A percentile compares a stretch with the other conserved stretches of the same genome.
Evolutionary conservation across 495 filamentous ascomycete genomes (phyloP).

Genomic region (Usnea hakonensis): DNA sequence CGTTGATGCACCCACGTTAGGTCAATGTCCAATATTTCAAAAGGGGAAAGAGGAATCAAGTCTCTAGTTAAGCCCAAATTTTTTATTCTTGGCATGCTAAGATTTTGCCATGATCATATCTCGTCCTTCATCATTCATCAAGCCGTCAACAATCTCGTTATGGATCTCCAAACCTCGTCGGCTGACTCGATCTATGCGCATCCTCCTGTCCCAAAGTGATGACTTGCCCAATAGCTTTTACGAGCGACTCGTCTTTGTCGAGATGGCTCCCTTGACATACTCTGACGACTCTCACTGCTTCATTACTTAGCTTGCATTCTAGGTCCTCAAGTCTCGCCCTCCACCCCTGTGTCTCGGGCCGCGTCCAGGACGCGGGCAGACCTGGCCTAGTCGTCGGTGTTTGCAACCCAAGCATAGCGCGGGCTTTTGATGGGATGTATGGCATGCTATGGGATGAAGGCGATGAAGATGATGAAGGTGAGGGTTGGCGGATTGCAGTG

Average conservation of each 20-base stretch:
- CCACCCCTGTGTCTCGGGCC: not conserved
- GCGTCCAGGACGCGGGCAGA: conserved; percentile 9
- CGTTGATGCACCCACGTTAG: no score
- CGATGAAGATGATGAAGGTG: not conserved
- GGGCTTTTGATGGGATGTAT: conserved; percentile 14
- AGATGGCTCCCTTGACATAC: conserved; percentile 4
- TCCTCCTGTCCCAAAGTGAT: conserved; percentile 1
- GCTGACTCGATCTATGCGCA: not conserved
- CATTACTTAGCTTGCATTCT: conserved; percentile 3
- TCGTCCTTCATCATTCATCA: not conserved
- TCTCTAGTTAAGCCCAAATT: not conserved
- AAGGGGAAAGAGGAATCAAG: not conserved
- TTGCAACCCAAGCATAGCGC: conserved; percentile 10
- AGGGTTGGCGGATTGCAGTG: not conserved
- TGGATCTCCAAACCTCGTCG: not conserved
- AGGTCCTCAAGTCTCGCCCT: conserved; percentile 9
- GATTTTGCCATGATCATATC: not conserved
- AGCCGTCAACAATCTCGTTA: not conserved
- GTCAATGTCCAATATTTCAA: no score
- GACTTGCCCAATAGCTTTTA: conserved; percentile 11
- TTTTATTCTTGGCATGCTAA: not conserved
- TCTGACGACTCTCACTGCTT: conserved; percentile 2
- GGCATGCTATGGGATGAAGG: not conserved
- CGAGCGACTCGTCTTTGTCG: conserved; percentile 3
- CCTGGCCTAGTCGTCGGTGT: not conserved